These are phyloP conservation scores for Gossypium mustelinum DNA, from an alignment of 345 rosid genomes.

Conservation along the genomic window DNA sequence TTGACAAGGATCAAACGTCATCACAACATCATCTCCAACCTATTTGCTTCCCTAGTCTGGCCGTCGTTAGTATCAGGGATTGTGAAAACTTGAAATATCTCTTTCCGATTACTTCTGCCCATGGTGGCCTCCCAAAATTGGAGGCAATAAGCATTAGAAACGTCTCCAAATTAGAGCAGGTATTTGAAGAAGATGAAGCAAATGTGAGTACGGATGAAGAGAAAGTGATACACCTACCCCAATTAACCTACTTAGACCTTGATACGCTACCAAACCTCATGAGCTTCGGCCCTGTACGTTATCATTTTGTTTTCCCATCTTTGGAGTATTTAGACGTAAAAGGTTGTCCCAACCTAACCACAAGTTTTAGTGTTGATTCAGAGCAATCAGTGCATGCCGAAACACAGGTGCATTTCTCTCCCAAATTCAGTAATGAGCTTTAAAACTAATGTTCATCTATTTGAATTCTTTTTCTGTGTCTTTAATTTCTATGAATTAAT, in stretches of 20 bases:
- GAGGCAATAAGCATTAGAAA: neutral
- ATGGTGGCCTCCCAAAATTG: neutral
- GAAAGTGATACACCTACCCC: neutral
- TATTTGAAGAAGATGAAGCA: neutral
- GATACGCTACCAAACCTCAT: accelerated
- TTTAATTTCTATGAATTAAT: too few relatives aligned
- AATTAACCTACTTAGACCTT: neutral
- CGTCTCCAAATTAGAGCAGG: too few relatives aligned
- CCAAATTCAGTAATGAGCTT: too few relatives aligned
- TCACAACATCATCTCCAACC: neutral
- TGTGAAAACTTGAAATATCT: neutral
- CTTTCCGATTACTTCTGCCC: too few relatives aligned
- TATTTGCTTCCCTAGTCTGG: neutral
- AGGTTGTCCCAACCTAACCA: too few relatives aligned
- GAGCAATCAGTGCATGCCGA: too few relatives aligned
- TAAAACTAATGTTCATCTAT: too few relatives aligned
- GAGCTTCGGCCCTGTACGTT: neutral
- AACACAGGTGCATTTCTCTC: too few relatives aligned
- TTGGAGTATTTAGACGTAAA: neutral
- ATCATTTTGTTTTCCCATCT: neutral
- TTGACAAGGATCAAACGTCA: too few relatives aligned
- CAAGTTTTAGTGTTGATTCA: too few relatives aligned
- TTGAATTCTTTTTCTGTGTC: too few relatives aligned
- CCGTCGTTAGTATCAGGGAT: accelerated
- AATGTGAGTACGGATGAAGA: neutral